Base-by-base conservation (phyloP, 1,284 basidiomycete species). In the Ceratobasidium sp. region DNA sequence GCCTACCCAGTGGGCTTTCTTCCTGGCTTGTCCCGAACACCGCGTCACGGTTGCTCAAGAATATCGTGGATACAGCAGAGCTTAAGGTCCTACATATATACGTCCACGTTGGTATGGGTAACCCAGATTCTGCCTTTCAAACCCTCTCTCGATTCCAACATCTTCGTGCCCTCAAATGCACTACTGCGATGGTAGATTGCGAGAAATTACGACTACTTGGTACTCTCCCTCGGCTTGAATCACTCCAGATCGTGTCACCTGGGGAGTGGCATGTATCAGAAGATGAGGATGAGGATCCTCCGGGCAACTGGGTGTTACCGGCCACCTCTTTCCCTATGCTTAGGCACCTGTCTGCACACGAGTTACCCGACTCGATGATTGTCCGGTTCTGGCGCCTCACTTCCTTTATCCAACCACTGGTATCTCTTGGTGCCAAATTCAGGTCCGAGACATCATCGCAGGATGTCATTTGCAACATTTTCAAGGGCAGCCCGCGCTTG, bases 181-280 rank as follows among this genome's bases (percentile, higher is more conserved):
- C 19, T 29, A 40, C 17, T 25, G 51, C n/a, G 13, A 11, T 68
- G 49, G 3, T 68, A 6, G 19, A 52, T 40, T 43, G 25, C 9
- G 11, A 17, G n/a, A 25, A 54, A 15, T 32, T 68, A 9, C 19
- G 11, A 19, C 22, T 56, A 6, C 52, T 68, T 13, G 66, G 66
- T 13, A 40, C 46, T 29, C 66, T 68, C 37, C 66, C 66, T n/a
- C n/a, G 11, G 19, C 66, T 68, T 32, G 51, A 68, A 51, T 68
- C 66, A 15, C 52, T 68, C 19, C 8, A 22, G 19, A 40, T 54
- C n/a, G 25, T 22, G 5, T n/a, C 52, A 9, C 19, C 51, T 1
- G 25, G 6, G 2, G 9, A n/a, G 5, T 5, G 2, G 9, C 1
- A n/a, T 19, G 25, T 37, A 62, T 22, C 17, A 4, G 59, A 37